These are phyloP conservation scores for Begonia loranthoides DNA, from an alignment of 306 rosid genomes.

Conservation along the genomic window DNA sequence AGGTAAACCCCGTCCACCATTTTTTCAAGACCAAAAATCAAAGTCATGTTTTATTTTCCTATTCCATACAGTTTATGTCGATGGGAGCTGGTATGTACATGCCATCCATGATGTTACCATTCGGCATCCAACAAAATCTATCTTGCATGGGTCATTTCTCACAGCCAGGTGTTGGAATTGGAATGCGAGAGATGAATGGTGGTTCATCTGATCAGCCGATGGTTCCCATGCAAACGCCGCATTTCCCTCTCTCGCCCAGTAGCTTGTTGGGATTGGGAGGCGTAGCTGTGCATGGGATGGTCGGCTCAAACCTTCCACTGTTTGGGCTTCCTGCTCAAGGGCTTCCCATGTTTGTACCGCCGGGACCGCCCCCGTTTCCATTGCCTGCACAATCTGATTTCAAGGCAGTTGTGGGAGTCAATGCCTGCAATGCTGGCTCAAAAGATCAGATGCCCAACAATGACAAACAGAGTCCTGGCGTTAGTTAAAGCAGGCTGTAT, in stretches of 20 bases:
- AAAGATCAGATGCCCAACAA: slow-evolving; percentile 20
- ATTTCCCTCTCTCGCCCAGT: slow-evolving; percentile 42
- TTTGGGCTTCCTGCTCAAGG: slow-evolving; percentile 69
- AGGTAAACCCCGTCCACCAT: slow-evolving; percentile 22
- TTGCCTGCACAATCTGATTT: slow-evolving; percentile 35
- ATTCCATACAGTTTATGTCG: slow-evolving; percentile 64
- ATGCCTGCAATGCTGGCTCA: slow-evolving; percentile 30
- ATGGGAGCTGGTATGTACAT: slow-evolving; percentile 74
- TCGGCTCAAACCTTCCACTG: slow-evolving; percentile 48
- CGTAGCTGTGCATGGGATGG: slow-evolving; percentile 40
- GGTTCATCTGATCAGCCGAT: slow-evolving; percentile 52
- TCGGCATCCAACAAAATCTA: slow-evolving; percentile 65
- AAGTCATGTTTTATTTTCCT: slow-evolving; percentile 6
- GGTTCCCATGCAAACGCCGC: slow-evolving; percentile 67
- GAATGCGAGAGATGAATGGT: slow-evolving; percentile 45
- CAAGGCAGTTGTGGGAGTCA: slow-evolving; percentile 26
- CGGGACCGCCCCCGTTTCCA: slow-evolving; percentile 30
- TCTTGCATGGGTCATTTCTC: slow-evolving; percentile 49
- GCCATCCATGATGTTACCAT: slow-evolving; percentile 69
- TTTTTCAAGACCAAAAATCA: not conserved
- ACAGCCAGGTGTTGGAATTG: slow-evolving; percentile 55
- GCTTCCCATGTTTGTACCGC: slow-evolving; percentile 40
- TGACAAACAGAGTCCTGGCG: not conserved
- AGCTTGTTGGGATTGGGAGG: slow-evolving; percentile 40
- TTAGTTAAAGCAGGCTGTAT: too few relatives aligned